Evolutionary conservation across 257 asterid genomes (phyloP).

Genomic region (Solanum commersonii): DNA sequence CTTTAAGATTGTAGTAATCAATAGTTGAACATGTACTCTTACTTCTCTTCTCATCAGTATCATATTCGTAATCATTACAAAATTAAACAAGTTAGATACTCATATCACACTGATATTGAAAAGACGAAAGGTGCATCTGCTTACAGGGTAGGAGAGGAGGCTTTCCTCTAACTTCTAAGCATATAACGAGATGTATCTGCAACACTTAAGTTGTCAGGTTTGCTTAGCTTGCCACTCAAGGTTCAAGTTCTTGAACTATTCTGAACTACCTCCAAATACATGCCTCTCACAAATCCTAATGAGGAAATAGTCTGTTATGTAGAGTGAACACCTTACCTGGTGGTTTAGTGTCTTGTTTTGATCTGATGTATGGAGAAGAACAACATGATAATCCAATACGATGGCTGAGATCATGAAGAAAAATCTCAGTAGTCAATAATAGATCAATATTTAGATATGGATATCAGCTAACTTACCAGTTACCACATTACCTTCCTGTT

Average conservation of each 20-base stretch:
- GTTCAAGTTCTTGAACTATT: neutral
- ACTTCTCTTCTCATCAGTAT: neutral
- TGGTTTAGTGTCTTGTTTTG: neutral
- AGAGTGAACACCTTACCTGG: neutral
- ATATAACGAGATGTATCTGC: neutral
- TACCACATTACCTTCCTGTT: neutral
- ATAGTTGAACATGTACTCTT: neutral
- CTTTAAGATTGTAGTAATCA: neutral
- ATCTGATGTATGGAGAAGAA: neutral
- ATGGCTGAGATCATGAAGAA: neutral
- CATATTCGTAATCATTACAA: neutral
- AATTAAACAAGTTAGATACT: neutral
- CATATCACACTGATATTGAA: neutral
- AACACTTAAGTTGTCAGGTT: neutral
- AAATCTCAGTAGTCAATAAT: neutral
- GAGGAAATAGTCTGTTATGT: neutral
- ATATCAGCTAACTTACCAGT: neutral
- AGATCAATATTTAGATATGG: neutral
- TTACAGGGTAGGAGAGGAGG: neutral
- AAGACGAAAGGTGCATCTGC: neutral
- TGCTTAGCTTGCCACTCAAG: neutral
- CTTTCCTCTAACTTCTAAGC: neutral
- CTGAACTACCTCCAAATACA: neutral
- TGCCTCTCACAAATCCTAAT: neutral
- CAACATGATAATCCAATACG: neutral